Evolutionary conservation across 345 rosid species (phyloP).

Genomic region (Rhodomyrtus tomentosa): DNA sequence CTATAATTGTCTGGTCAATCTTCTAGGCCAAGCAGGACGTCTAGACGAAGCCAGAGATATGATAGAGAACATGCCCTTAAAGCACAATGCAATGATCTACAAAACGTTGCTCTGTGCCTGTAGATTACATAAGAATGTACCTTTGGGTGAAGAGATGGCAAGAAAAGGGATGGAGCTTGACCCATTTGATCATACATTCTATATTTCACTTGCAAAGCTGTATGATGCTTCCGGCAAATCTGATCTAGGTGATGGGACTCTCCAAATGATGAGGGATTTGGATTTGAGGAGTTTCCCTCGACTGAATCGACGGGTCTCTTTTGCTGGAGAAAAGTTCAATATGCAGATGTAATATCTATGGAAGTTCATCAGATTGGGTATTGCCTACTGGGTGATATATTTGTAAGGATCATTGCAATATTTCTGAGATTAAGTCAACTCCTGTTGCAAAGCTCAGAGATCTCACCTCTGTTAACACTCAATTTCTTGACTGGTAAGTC

Average conservation of each 20-base stretch:
- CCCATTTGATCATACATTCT: conserved; percentile 42
- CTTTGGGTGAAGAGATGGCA: conserved; percentile 61
- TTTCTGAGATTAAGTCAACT: background rate
- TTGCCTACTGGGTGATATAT: background rate
- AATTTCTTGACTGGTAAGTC: background rate
- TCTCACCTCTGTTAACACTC: background rate
- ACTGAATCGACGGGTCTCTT: conserved; percentile 14
- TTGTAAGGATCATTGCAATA: background rate
- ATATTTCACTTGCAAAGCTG: conserved; percentile 33
- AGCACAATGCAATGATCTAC: conserved; percentile 35
- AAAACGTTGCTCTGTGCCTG: conserved; percentile 46
- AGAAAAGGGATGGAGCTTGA: conserved; percentile 41
- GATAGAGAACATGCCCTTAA: conserved; percentile 35
- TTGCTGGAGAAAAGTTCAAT: background rate
- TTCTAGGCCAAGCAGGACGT: conserved; percentile 47
- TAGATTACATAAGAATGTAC: conserved; percentile 31
- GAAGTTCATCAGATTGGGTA: background rate
- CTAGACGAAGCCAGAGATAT: conserved; percentile 43
- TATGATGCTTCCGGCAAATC: conserved; percentile 30
- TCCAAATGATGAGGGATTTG: conserved; percentile 16
- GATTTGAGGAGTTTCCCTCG: conserved; percentile 9
- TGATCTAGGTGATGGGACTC: conserved; percentile 32
- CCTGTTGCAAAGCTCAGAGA: background rate
- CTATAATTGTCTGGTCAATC: conserved; percentile 35
- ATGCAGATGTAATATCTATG: background rate